A percentile compares a stretch with the other conserved stretches of the same genome.
phyloP scores from a whole-genome alignment of 805 yeast genomes.

The Starmerella roubikii region DNA sequence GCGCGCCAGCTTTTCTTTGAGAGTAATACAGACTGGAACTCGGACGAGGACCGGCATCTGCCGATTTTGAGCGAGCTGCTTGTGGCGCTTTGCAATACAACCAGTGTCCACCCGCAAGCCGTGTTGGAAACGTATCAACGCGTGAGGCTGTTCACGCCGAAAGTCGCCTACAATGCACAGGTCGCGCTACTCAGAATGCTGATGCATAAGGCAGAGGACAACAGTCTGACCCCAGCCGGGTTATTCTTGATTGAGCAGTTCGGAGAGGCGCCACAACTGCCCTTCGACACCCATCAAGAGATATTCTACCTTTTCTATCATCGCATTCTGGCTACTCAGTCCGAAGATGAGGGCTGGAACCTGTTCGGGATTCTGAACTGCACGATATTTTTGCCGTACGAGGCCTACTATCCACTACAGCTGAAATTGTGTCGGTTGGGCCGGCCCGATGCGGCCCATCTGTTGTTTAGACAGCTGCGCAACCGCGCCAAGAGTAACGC shows the following conservation, averaged over 20 bases:
- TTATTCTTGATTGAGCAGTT: slow-evolving; percentile 34
- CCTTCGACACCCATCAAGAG: slow-evolving; percentile 25
- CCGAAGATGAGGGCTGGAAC: slow-evolving; percentile 39
- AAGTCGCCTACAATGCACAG: slow-evolving; percentile 30
- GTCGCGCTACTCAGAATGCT: slow-evolving; percentile 29
- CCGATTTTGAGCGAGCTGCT: slow-evolving; percentile 24
- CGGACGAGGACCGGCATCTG: slow-evolving; percentile 21
- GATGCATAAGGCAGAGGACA: slow-evolving; percentile 30
- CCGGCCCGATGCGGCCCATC: slow-evolving; percentile 48
- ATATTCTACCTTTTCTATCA: slow-evolving; percentile 33
- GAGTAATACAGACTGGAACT: slow-evolving; percentile 36
- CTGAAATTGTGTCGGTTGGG: slow-evolving; percentile 38
- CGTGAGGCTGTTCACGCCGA: slow-evolving; percentile 31
- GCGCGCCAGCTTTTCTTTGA: slow-evolving; percentile 29
- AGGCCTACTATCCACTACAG: slow-evolving; percentile 46
- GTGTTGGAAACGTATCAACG: slow-evolving; percentile 30
- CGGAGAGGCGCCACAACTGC: slow-evolving; percentile 24
- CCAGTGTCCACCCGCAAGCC: slow-evolving; percentile 21
- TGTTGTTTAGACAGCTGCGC: slow-evolving; percentile 48
- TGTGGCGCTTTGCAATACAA: slow-evolving; percentile 22
- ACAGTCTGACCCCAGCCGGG: slow-evolving; percentile 22
- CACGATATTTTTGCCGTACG: slow-evolving; percentile 44
- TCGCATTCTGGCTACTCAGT: slow-evolving; percentile 30
- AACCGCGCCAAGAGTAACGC: slow-evolving; percentile 39
- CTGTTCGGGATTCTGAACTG: slow-evolving; percentile 44